phyloP scores from a whole-genome alignment of 1,139 yeast species.

The Blastobotrys buckinghamii region DNA sequence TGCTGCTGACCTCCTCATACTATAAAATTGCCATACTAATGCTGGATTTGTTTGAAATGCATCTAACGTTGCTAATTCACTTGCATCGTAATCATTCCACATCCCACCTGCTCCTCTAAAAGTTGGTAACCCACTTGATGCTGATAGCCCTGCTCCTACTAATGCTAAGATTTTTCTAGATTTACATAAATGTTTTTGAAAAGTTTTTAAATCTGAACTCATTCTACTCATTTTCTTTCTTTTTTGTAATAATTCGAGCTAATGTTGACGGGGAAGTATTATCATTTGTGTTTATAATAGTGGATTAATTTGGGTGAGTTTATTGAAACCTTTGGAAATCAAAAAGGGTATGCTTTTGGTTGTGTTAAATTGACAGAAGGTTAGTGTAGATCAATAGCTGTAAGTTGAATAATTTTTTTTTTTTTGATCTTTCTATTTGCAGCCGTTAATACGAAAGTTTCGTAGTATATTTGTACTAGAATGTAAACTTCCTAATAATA shows the following conservation, averaged over 20 bases:
- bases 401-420: too few relatives aligned
- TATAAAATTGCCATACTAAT: constrained; percentile 83
- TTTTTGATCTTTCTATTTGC: too few relatives aligned
- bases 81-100: constrained; percentile 74
- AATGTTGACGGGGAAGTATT: too few relatives aligned
- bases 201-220: constrained; percentile 38
- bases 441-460: too few relatives aligned
- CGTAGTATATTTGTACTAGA: too few relatives aligned
- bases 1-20: constrained; percentile 61
- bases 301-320: background rate
- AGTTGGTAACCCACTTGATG: constrained; percentile 69
- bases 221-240: too few relatives aligned
- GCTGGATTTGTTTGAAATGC: constrained; percentile 81
- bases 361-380: too few relatives aligned
- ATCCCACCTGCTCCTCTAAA: constrained; percentile 67
- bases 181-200: constrained; percentile 49
- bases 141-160: constrained; percentile 83
- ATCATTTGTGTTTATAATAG: background rate
- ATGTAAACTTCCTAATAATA: too few relatives aligned
- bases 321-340: too few relatives aligned
- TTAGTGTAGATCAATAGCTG: too few relatives aligned
- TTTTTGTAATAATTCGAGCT: too few relatives aligned
- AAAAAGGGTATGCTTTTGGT: too few relatives aligned
- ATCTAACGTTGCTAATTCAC: constrained; percentile 86
- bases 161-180: constrained; percentile 61